Conservation (phyloP, 768 basidiomycete genomes). For the Floccularia luteovirens region DNA sequence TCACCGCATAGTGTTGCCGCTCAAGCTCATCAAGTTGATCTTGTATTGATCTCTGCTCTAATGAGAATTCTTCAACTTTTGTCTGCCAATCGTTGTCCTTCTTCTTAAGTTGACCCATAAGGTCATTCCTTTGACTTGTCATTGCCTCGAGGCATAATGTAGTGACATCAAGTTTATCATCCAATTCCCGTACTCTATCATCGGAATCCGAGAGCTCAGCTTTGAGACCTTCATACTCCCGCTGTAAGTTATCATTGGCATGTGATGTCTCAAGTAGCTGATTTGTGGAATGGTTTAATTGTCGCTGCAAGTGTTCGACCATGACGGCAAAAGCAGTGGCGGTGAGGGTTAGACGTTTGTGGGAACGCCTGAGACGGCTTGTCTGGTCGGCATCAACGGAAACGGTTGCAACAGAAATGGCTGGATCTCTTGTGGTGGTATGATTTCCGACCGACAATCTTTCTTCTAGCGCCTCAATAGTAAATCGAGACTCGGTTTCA, state of each 20-base stretch:
- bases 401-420: conserved; percentile 16
- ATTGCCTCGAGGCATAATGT: conserved; percentile 26
- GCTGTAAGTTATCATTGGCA: background rate
- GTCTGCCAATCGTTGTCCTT: conserved; percentile 22
- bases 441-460: conserved; percentile 28
- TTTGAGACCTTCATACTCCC: conserved; percentile 9
- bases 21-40: conserved; percentile 32
- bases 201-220: conserved; percentile 13
- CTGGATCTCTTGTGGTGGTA: conserved; percentile 12
- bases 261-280: background rate
- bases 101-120: conserved; percentile 22
- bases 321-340: conserved; percentile 28
- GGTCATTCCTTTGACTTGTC: conserved; percentile 27
- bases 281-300: background rate
- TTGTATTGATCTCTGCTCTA: conserved; percentile 25
- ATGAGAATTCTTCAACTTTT: conserved; percentile 21
- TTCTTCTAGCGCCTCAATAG: conserved; percentile 49
- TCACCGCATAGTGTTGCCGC: conserved; percentile 34
- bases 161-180: conserved; percentile 23
- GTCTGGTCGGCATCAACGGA: conserved; percentile 18
- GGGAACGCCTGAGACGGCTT: background rate
- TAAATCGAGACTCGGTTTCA: conserved; percentile 57
- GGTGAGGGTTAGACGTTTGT: conserved; percentile 19
- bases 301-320: conserved; percentile 19
- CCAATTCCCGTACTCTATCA: conserved; percentile 18